Conservation (phyloP, 73 alveolate genomes). For the Symbiodinium pilosum region DNA sequence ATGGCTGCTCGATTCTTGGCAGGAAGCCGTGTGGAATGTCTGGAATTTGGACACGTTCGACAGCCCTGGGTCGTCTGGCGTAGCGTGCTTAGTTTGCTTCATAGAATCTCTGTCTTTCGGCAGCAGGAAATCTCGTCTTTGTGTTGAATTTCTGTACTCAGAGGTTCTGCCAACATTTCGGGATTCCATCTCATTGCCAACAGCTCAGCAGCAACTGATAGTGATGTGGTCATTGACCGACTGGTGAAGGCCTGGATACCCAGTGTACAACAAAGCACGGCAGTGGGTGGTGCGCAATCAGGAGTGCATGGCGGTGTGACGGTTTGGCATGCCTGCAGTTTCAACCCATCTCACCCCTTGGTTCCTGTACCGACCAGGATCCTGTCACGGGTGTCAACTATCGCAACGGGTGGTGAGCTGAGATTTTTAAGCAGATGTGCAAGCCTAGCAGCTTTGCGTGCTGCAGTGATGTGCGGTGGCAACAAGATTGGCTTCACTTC, state of each 20-base stretch:
- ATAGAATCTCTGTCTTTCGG: neutral
- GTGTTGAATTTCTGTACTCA: neutral
- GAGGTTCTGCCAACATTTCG: conserved; percentile 82
- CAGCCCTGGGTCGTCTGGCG: conserved; percentile 78
- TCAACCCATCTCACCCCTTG: neutral
- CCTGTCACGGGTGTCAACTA: conserved; percentile 57
- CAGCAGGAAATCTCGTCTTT: too few species aligned
- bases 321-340: too few species aligned
- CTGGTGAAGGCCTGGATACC: conserved; percentile 56
- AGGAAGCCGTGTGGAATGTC: conserved; percentile 51
- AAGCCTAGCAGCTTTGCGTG: too few species aligned
- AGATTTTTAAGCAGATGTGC: neutral
- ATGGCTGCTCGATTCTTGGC: too few species aligned
- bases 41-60: conserved; percentile 88
- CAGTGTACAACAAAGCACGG: conserved; percentile 85
- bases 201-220: neutral
- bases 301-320: too few species aligned
- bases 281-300: conserved; percentile 94
- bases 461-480: too few species aligned
- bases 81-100: neutral
- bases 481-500: too few species aligned
- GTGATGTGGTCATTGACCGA: neutral
- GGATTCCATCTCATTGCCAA: conserved; percentile 35
- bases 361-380: neutral
- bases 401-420: conserved; percentile 51